These are phyloP conservation scores for Maudiozyma barnettii DNA, from an alignment of 805 yeast genomes.

Conservation along the genomic window DNA sequence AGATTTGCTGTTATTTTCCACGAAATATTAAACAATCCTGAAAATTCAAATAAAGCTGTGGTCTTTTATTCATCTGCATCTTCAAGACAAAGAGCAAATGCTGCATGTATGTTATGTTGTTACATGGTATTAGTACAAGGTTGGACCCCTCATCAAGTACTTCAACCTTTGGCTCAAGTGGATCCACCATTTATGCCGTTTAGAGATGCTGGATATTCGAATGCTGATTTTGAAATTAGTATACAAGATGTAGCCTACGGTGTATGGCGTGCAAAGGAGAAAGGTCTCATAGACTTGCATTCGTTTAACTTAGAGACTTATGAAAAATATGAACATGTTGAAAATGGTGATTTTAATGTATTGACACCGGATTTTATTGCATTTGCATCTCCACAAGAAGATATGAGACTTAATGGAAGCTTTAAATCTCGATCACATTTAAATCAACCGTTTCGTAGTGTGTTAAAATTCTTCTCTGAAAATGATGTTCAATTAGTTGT, in stretches of 20 bases:
- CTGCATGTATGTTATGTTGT: conserved; percentile 88
- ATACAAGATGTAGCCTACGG: conserved; percentile 95
- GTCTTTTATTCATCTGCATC: conserved; percentile 82
- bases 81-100: conserved; percentile 77
- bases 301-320: conserved; percentile 85
- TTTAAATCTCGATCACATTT: conserved; percentile 28
- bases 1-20: conserved; percentile 92
- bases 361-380: conserved; percentile 92
- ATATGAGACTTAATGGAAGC: conserved; percentile 26
- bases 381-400: conserved; percentile 91
- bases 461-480: conserved; percentile 61
- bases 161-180: conserved; percentile 86
- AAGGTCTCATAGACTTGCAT: conserved; percentile 78
- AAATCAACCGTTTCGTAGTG: conserved; percentile 73
- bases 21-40: conserved; percentile 77
- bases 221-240: conserved; percentile 86
- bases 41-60: conserved; percentile 78
- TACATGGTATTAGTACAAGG: conserved; percentile 91
- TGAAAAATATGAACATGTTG: conserved; percentile 90
- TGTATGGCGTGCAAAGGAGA: conserved; percentile 94
- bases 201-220: conserved; percentile 95
- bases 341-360: conserved; percentile 91
- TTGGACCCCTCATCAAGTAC: conserved; percentile 97
- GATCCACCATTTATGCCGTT: conserved; percentile 92
- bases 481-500: conserved; percentile 82